Conservation (phyloP, 2,329 filamentous ascomycete species). For the Chalara sp. region DNA sequence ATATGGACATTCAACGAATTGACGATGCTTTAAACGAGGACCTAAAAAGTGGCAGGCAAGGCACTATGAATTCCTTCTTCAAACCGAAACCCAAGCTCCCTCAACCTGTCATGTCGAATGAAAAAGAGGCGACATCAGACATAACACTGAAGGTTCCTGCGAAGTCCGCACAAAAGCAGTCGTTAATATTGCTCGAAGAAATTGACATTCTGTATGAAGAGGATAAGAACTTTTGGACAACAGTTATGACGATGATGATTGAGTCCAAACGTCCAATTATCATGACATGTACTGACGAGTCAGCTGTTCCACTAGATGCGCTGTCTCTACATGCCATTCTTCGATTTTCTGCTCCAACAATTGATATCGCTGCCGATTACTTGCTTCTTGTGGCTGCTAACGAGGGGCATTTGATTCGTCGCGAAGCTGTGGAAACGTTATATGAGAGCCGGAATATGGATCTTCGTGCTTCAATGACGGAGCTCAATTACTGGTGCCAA, state of each 20-base stretch:
- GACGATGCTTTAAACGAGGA: conserved; percentile 46
- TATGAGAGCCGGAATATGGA: conserved; percentile 66
- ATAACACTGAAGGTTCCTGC: conserved; percentile 2
- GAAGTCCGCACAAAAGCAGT: conserved; percentile 67
- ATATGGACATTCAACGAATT: conserved; percentile 27
- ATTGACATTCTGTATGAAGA: conserved; percentile 92
- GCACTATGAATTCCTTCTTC: conserved; percentile 78
- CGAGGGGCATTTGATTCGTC: conserved; percentile 75
- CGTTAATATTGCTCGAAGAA: conserved; percentile 88
- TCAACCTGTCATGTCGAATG: neutral
- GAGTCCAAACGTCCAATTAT: conserved; percentile 89
- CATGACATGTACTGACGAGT: conserved; percentile 91
- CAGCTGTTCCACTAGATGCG: conserved; percentile 65
- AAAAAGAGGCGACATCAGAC: conserved; percentile 18
- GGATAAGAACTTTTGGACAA: conserved; percentile 91
- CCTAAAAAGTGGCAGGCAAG: conserved; percentile 63
- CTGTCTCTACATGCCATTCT: conserved; percentile 83
- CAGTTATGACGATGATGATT: conserved; percentile 66
- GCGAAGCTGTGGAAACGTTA: conserved; percentile 60
- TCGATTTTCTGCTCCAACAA: conserved; percentile 61
- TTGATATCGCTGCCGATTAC: conserved; percentile 68
- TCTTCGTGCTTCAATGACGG: conserved; percentile 71
- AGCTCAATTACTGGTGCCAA: conserved; percentile 95
- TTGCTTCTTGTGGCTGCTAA: conserved; percentile 76
- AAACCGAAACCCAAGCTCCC: conserved; percentile 32